Base-by-base conservation (phyloP, 257 asterid species). In the Echium plantagineum region DNA sequence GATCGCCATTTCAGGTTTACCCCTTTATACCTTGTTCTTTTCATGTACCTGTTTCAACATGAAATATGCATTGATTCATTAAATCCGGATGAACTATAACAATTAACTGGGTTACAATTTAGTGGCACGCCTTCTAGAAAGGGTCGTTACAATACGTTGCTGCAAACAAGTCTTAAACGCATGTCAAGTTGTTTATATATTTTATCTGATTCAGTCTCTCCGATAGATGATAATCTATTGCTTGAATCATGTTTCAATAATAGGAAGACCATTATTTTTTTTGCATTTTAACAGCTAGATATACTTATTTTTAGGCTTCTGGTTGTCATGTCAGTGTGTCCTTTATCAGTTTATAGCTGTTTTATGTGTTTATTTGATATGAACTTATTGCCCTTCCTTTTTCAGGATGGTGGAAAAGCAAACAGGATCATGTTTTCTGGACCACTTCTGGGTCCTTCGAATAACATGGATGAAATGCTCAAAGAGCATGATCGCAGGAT, bases 401-500 rank as follows among this genome's bases (percentile, higher is more conserved):
- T 69, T 59, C 49, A 69, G 71, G 49, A 73, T 58, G 87, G 17
- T 42, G 49, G 72, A 6, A 78, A 80, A 46, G 88, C 75, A 68
- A 76, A 74, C 67, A 68, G 71, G 24, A 77, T 73, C 60, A 78
- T 82, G 72, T 89, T 89, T 60, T 89, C 97, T 0, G 95, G 97
- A 60, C 93, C 97, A 21, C 56, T 89, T 55, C 66, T 78, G 5
- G 84, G 74, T 52, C 89, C 86, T 28, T 65, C 90, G 21, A 81
- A 75, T 67, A 84, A 84, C 66, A 82, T 86, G 52, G 95, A 89
- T 71, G 93, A 84, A 72, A 77, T 89, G 78, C 93, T 89, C 48
- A 86, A 80, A 73, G 97, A 89, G 63, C 95, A 89, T 6, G 97
- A 89, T 57, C 93, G 84, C 13, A 80, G 86, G 63, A 81, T 89